Evolutionary conservation across 2,329 filamentous ascomycete species (phyloP), one percentile per base, ranked within the genome.

Genomic region (Dactylellina parvicollis): DNA sequence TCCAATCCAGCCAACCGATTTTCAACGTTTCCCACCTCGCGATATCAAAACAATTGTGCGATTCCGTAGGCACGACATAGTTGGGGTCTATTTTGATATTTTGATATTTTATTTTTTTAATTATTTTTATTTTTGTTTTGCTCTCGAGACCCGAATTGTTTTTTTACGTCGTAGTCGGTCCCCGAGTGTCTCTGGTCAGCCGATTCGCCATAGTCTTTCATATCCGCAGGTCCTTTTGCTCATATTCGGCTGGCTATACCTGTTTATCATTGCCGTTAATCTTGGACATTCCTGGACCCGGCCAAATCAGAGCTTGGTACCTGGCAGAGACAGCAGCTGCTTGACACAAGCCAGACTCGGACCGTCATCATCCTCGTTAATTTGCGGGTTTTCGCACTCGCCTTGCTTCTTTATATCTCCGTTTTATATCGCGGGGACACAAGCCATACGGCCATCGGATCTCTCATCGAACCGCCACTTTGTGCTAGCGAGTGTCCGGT

Each of bases 1-100:
- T 73, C 52, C 66, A 64, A 64, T 64, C 66, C 69, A 73, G 60
- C 69, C 69, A 65, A 66, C 69, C 60, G 60, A 59, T 66, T 66
- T 69, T 72, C 56, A 26, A 47, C 67, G 55, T 42, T 61, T 66
- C 42, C 49, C 42, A 38, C 47, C 28, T 65, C 56, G 52, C 52
- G 56, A 61, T 55, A 66, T 73, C 55, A 64, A 56, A 57, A 64
- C 52, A 47, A 42, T 64, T 49, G 67, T 57, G 67, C 52, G 57
- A 62, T 71, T 50, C 42, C 47, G 60, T 72, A 61, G 67, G 67
- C 34, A n/a, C n/a, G n/a, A n/a, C n/a, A n/a, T n/a, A n/a, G n/a
- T n/a, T n/a, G n/a, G n/a, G n/a, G n/a, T n/a, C n/a, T n/a, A n/a
- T n/a, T n/a, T 38, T 20, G 42, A 62, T 30, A 50, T 64, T 64